phyloP scores from a whole-genome alignment of 164 flowering plant species.

The Macadamia integrifolia region DNA sequence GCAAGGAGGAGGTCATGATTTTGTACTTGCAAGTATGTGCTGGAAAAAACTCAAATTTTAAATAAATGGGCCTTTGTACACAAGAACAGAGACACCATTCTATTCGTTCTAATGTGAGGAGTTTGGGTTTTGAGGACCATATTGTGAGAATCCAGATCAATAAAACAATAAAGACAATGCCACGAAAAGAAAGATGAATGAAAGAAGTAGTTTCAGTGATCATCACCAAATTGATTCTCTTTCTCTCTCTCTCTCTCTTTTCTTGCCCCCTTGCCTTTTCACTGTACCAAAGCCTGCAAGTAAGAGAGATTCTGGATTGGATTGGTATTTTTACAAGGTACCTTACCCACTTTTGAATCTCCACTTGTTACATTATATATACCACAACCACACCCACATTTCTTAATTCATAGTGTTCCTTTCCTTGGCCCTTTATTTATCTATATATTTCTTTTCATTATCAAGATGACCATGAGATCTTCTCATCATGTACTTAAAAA shows the following conservation, averaged over 20 bases:
- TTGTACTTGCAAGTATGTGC: neutral
- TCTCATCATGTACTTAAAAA: conserved; percentile 8
- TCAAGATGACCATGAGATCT: neutral
- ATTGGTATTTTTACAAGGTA: too few relatives aligned
- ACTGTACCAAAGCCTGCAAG: neutral
- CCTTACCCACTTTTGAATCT: neutral
- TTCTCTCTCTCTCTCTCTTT: too few relatives aligned
- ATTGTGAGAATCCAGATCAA: too few relatives aligned
- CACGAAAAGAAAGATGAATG: too few relatives aligned
- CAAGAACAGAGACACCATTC: too few relatives aligned
- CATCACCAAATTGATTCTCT: neutral
- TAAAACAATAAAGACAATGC: too few relatives aligned
- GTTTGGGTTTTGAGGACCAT: too few relatives aligned
- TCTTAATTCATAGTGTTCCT: neutral
- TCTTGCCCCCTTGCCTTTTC: neutral
- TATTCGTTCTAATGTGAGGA: too few relatives aligned
- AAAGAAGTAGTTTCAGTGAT: too few relatives aligned
- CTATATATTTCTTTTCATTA: neutral
- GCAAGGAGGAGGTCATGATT: neutral
- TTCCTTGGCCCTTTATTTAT: neutral
- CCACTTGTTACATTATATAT: neutral
- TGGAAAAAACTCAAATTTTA: neutral
- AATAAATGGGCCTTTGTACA: too few relatives aligned
- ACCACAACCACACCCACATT: too few relatives aligned
- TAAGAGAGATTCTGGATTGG: neutral